Evolutionary conservation across 148 eudicot species (phyloP).

Genomic region (Amaranthus cruentus): DNA sequence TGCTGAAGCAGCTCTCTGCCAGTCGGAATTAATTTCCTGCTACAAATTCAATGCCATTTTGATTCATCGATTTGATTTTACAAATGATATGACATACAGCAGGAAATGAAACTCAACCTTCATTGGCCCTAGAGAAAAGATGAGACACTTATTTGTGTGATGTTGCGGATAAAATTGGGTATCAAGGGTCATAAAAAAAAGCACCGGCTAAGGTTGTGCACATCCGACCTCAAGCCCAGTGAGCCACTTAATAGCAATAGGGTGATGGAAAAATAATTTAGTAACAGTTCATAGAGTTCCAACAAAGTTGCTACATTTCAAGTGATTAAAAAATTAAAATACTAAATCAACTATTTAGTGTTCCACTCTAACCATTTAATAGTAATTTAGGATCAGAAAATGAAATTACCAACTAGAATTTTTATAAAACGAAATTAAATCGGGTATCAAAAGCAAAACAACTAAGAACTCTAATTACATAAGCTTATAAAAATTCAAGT

Average conservation of each 20-base stretch:
- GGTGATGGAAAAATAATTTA: no score
- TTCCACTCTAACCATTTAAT: background rate
- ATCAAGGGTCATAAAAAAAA: no score
- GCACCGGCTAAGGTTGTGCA: no score
- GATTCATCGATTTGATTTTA: background rate
- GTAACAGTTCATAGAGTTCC: background rate
- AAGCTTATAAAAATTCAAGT: background rate
- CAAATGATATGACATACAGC: background rate
- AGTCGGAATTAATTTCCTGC: slow-evolving; percentile 85
- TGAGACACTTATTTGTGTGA: no score
- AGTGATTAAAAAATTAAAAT: no score
- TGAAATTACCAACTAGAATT: no score
- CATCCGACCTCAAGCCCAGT: no score
- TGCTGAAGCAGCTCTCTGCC: slow-evolving; percentile 92
- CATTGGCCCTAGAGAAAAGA: background rate
- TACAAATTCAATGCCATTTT: slow-evolving; percentile 9
- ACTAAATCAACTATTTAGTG: background rate
- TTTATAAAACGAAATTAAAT: no score
- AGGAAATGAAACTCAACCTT: background rate
- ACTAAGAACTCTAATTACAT: background rate
- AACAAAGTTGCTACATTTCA: background rate
- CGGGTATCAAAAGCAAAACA: background rate
- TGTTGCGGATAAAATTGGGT: no score
- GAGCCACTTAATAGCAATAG: no score
- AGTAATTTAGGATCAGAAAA: background rate